Evolutionary conservation across 331 rosid species (phyloP), one percentile per base, ranked within the genome.

Genomic region (Cydonia oblonga): DNA sequence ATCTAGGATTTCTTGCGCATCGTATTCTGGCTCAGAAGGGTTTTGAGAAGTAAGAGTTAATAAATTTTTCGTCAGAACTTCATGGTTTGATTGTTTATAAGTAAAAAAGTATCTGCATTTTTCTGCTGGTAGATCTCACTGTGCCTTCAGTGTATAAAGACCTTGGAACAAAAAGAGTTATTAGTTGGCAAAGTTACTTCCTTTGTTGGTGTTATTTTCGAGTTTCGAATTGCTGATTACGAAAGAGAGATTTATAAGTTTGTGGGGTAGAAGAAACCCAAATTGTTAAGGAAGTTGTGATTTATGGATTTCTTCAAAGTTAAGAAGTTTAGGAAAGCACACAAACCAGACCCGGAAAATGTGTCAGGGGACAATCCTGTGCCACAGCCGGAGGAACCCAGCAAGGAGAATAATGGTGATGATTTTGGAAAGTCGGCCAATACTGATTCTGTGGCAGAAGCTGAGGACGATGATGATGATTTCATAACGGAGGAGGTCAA

Each of bases 401-500:
- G 83, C 73, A 76, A 73, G 29, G 83, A 76, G 49, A 53, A 54
- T 49, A 82, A 68, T 6, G 71, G 51, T 24, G 57, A 75, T 38
- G 84, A 77, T 69, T 80, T 65, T 66, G 72, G 71, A 71, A 86
- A 89, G 76, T 83, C 96, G 20, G 79, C 66, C 23, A 78, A 74
- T 76, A 78, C 79, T 52, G 97, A 88, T 70, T 79, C 86, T 23
- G 75, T 64, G 25, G 75, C 79, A 4, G 96, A 91, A 54, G 86
- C 85, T 12, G 93, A 92, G 75, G 96, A 87, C 1, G 90, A 87
- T 0, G 88, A 84, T 2, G 96, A 89, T 18, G 96, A 92, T 82
- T 92, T 92, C 69, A 87, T 89, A 35, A 86, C 86, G 7, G 87
- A 92, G 74, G 96, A 89, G 85, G 96, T 93, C 8, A 89, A 93